Evolutionary conservation across 106 monocot genomes (phyloP).

Genomic region (Cymbidium sinense): DNA sequence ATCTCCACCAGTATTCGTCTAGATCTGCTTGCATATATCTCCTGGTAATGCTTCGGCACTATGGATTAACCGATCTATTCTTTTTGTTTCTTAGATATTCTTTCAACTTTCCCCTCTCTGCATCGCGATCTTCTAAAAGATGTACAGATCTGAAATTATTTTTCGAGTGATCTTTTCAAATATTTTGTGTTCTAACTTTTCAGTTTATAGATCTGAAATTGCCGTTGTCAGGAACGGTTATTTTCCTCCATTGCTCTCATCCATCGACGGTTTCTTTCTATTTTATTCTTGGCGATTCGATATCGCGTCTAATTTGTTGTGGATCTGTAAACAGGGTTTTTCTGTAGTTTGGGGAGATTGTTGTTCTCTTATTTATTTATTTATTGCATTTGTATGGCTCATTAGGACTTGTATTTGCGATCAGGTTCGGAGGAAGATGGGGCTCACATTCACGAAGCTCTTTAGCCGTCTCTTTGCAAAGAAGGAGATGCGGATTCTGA

Average conservation of each 20-base stretch:
- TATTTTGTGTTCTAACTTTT: neutral
- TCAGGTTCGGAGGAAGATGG: constrained; percentile 5
- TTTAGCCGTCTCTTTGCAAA: constrained; percentile 24
- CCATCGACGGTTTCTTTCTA: neutral
- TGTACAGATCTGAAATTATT: neutral
- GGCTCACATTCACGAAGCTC: constrained; percentile 20
- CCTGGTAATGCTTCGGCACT: constrained; percentile 1
- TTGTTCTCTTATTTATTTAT: neutral
- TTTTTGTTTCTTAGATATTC: neutral
- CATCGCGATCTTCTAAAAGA: neutral
- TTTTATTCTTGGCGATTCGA: neutral
- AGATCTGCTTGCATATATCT: neutral
- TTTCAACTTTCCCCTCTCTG: neutral
- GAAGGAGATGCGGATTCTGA: constrained; percentile 27
- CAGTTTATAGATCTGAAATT: constrained; percentile 4
- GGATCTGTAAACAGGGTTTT: neutral
- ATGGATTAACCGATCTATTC: neutral
- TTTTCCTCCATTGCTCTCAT: neutral
- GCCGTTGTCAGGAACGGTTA: neutral
- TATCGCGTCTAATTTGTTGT: neutral
- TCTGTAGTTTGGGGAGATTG: neutral
- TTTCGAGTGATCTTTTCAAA: neutral
- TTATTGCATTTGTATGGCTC: neutral
- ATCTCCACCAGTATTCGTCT: neutral
- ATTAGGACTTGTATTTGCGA: neutral